Conservation (phyloP, 2,329 filamentous ascomycete genomes). For the Scedosporium apiospermum region DNA sequence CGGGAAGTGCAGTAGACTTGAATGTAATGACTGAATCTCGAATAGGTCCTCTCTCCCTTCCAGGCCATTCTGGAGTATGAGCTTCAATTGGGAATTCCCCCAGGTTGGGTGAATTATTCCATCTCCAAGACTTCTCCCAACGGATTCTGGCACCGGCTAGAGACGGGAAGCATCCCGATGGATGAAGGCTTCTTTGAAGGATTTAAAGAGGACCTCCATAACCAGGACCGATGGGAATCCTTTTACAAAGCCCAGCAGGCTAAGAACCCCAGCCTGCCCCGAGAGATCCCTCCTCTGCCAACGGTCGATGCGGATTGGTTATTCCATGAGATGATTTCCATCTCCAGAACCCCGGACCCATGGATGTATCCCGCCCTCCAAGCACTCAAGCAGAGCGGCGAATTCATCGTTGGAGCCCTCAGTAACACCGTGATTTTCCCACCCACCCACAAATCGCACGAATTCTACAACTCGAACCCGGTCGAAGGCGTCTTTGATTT, state of each 20-base stretch:
- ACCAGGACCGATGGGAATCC: conserved; percentile 55
- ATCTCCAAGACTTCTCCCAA: conserved; percentile 69
- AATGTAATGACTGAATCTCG: neutral
- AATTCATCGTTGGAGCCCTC: conserved; percentile 69
- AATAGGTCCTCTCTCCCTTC: conserved; percentile 79
- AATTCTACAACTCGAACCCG: conserved; percentile 42
- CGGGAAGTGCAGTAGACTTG: too few relatives aligned
- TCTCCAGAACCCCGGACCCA: conserved; percentile 62
- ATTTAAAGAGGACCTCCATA: conserved; percentile 67
- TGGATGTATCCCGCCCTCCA: conserved; percentile 80
- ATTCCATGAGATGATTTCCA: conserved; percentile 86
- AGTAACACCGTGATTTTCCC: conserved; percentile 90
- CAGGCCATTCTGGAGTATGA: conserved; percentile 93
- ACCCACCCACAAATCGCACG: conserved; percentile 44
- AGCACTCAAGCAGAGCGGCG: conserved; percentile 52
- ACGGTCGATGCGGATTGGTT: conserved; percentile 66
- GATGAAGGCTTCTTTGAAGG: conserved; percentile 64
- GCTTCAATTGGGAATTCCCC: conserved; percentile 61
- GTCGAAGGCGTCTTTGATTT: conserved; percentile 68
- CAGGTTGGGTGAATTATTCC: conserved; percentile 85
- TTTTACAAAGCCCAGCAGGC: conserved; percentile 43
- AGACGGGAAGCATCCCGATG: conserved; percentile 72
- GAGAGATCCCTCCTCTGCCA: conserved; percentile 52
- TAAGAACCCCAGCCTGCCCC: conserved; percentile 29
- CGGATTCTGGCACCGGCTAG: conserved; percentile 82